phyloP scores from a whole-genome alignment of 2,329 filamentous ascomycete species.

The Dactylellina leptospora region DNA sequence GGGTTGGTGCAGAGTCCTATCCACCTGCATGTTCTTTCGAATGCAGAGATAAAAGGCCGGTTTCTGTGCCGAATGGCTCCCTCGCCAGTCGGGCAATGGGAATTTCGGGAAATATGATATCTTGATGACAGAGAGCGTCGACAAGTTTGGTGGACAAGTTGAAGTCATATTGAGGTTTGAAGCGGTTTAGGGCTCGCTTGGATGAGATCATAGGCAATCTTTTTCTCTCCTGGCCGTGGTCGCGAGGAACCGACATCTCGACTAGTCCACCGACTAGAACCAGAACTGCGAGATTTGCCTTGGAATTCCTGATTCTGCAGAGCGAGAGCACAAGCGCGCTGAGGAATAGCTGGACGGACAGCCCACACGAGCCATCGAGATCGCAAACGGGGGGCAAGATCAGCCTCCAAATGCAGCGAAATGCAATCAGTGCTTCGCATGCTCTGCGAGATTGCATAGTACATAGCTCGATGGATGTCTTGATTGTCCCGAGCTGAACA shows the following conservation, averaged over 20 bases:
- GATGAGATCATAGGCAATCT: conserved; percentile 7
- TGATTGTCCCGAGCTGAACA: conserved; percentile 27
- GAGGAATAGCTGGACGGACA: conserved; percentile 37
- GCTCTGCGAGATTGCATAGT: conserved; percentile 11
- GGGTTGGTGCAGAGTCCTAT: conserved; percentile 24
- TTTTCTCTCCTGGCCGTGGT: too few relatives aligned
- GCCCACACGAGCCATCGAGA: neutral
- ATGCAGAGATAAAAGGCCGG: conserved; percentile 5
- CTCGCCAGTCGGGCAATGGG: neutral
- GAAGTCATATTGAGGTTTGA: neutral
- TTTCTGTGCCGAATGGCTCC: neutral
- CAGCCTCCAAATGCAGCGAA: conserved; percentile 36
- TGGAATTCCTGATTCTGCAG: conserved; percentile 27
- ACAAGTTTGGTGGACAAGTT: too few relatives aligned
- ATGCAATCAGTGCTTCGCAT: conserved; percentile 13
- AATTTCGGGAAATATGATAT: neutral
- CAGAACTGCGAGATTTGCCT: conserved; percentile 14
- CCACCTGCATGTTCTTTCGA: conserved; percentile 23
- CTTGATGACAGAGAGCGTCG: too few relatives aligned
- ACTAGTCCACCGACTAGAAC: conserved; percentile 17
- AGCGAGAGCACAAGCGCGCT: conserved; percentile 7
- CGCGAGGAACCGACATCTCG: conserved; percentile 27
- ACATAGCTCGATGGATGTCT: conserved; percentile 1
- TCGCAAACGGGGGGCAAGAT: conserved; percentile 26
- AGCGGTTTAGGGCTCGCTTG: neutral